Evolutionary conservation across 1,284 basidiomycete species (phyloP).

Genomic region (Porodaedalea pini): DNA sequence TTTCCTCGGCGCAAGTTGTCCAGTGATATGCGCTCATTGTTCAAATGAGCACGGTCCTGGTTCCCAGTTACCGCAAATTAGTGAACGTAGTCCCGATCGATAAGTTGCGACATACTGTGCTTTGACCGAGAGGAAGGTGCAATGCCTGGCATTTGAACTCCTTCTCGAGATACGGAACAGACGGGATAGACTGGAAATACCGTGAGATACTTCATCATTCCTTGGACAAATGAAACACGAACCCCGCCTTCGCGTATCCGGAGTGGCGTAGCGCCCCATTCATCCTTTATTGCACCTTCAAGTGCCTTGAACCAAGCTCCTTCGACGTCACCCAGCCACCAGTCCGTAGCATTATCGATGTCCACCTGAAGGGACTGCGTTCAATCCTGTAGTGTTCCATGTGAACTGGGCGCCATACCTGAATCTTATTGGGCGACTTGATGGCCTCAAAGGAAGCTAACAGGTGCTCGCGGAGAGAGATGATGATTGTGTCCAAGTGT

Average conservation of each 20-base stretch:
- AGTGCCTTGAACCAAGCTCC: constrained; percentile 82
- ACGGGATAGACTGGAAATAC: constrained; percentile 72
- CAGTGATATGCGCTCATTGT: constrained; percentile 80
- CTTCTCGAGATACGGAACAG: constrained; percentile 90
- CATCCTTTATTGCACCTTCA: constrained; percentile 75
- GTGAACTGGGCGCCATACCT: constrained; percentile 39
- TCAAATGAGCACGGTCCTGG: constrained; percentile 83
- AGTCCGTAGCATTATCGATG: constrained; percentile 85
- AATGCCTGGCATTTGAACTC: constrained; percentile 80
- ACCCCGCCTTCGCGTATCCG: constrained; percentile 94
- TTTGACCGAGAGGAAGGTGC: constrained; percentile 87
- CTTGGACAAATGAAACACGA: constrained; percentile 20
- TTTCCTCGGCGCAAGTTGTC: constrained; percentile 73
- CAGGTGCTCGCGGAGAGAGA: constrained; percentile 60
- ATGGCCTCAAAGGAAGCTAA: constrained; percentile 57
- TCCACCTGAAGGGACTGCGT: constrained; percentile 47
- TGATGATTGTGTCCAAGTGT: constrained; percentile 68
- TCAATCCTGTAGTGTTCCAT: neutral
- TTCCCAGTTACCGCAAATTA: neutral
- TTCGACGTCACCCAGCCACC: constrained; percentile 91
- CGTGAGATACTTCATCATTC: constrained; percentile 20
- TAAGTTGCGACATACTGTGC: constrained; percentile 50
- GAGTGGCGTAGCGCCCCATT: constrained; percentile 83
- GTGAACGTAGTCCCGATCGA: neutral
- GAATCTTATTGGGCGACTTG: constrained; percentile 67